These are phyloP conservation scores for Fistulinella prunicolor DNA, from an alignment of 768 basidiomycete genomes.

Conservation along the genomic window DNA sequence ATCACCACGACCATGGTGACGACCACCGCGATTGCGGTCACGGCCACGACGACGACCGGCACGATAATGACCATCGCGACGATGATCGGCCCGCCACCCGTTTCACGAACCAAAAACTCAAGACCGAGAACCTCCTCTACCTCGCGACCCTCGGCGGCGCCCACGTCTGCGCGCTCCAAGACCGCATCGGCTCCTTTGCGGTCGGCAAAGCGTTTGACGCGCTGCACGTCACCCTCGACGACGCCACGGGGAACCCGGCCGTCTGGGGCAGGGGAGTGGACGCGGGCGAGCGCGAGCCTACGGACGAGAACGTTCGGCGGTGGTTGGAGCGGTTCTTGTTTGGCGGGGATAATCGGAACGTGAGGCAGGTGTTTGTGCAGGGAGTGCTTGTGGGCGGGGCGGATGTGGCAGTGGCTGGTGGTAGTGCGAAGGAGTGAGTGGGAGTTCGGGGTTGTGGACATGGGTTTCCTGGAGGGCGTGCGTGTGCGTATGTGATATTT, in stretches of 20 bases:
- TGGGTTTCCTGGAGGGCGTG: too few relatives aligned
- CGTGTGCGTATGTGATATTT: too few relatives aligned
- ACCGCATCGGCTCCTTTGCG: slow-evolving; percentile 68
- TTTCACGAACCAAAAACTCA: slow-evolving; percentile 61
- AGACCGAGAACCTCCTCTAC: slow-evolving; percentile 71
- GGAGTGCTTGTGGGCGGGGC: slow-evolving; percentile 70
- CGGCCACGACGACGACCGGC: too few relatives aligned
- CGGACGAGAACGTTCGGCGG: slow-evolving; percentile 40
- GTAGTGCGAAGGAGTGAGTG: too few relatives aligned
- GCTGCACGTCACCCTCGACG: slow-evolving; percentile 59
- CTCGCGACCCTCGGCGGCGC: slow-evolving; percentile 92
- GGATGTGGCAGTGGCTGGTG: too few relatives aligned
- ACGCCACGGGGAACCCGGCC: slow-evolving; percentile 48
- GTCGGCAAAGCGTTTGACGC: slow-evolving; percentile 89
- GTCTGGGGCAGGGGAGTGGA: slow-evolving; percentile 46
- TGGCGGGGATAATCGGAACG: slow-evolving; percentile 82
- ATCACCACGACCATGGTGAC: too few relatives aligned
- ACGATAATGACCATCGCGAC: too few relatives aligned
- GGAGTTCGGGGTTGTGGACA: too few relatives aligned
- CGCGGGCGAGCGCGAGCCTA: slow-evolving; percentile 11
- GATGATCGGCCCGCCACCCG: not conserved
- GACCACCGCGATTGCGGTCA: too few relatives aligned
- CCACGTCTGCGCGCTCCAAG: slow-evolving; percentile 64
- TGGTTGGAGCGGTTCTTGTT: slow-evolving; percentile 82
- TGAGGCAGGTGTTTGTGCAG: slow-evolving; percentile 77